A percentile compares a stretch with the other conserved stretches of the same genome.
phyloP scores from a whole-genome alignment of 139 green algal species.

The Closterium sp. region DNA sequence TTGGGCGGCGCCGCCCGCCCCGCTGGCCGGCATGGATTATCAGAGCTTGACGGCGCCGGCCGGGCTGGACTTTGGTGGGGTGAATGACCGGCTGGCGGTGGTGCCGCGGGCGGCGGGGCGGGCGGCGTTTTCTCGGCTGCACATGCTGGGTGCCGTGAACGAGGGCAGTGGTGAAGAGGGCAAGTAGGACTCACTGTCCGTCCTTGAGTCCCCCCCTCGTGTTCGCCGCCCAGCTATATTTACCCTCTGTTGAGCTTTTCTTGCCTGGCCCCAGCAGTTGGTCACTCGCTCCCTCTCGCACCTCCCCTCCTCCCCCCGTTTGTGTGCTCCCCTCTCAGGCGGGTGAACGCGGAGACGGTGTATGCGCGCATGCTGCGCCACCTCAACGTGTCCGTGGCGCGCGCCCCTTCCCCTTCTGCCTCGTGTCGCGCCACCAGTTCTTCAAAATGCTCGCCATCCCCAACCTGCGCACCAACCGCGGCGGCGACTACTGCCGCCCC shows the following conservation, averaged over 20 bases:
- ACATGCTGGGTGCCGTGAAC: slow-evolving; percentile 5
- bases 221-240: too few relatives aligned
- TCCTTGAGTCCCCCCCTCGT: too few relatives aligned
- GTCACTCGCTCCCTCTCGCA: neutral
- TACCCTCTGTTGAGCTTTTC: too few relatives aligned
- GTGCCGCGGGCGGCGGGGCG: neutral
- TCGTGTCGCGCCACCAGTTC: slow-evolving; percentile 27
- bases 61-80: slow-evolving; percentile 24
- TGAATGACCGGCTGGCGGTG: slow-evolving; percentile 44
- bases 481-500: neutral
- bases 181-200: neutral
- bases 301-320: neutral
- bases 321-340: neutral
- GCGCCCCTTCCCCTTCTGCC: slow-evolving; percentile 31
- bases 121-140: slow-evolving; percentile 20
- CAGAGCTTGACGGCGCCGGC: neutral
- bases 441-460: neutral
- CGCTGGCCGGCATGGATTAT: slow-evolving; percentile 2
- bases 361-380: neutral
- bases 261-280: too few relatives aligned
- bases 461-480: neutral
- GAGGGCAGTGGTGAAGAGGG: neutral
- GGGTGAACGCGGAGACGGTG: neutral
- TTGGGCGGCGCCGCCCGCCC: slow-evolving; percentile 15
- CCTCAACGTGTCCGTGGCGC: neutral